phyloP scores from a whole-genome alignment of 2,329 filamentous ascomycete species.

The Pestalotiopsis sp. region DNA sequence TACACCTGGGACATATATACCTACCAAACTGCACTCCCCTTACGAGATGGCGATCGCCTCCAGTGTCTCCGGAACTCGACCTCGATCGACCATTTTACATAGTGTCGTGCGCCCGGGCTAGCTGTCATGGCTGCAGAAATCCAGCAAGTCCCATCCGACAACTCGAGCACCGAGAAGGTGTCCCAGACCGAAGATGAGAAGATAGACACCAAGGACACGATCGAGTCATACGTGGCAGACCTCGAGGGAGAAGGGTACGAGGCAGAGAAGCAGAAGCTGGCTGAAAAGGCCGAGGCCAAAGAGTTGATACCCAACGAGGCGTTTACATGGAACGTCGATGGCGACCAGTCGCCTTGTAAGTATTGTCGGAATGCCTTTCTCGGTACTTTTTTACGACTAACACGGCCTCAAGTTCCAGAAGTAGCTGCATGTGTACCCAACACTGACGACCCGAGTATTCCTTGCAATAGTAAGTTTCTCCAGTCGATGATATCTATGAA shows the following conservation, averaged over 20 bases:
- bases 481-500: neutral
- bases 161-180: neutral
- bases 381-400: neutral
- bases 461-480: slow-evolving; percentile 29
- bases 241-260: slow-evolving; percentile 12
- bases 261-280: slow-evolving; percentile 16
- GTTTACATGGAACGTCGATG: slow-evolving; percentile 36
- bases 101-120: neutral
- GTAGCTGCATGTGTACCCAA: slow-evolving; percentile 36
- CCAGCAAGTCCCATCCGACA: neutral
- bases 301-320: slow-evolving; percentile 35
- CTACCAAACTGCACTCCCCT: neutral
- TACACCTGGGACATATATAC: neutral
- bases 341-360: slow-evolving; percentile 37
- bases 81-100: neutral
- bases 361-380: neutral
- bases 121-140: slow-evolving; percentile 6
- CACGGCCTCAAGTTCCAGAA: slow-evolving; percentile 30
- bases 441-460: slow-evolving; percentile 31
- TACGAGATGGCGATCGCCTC: slow-evolving; percentile 3
- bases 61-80: neutral
- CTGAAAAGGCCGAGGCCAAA: slow-evolving; percentile 24
- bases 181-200: slow-evolving; percentile 12
- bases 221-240: slow-evolving; percentile 7
- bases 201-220: slow-evolving; percentile 8